These are phyloP conservation scores for Anisodus acutangulus DNA, from an alignment of 257 asterid species.

Conservation along the genomic window DNA sequence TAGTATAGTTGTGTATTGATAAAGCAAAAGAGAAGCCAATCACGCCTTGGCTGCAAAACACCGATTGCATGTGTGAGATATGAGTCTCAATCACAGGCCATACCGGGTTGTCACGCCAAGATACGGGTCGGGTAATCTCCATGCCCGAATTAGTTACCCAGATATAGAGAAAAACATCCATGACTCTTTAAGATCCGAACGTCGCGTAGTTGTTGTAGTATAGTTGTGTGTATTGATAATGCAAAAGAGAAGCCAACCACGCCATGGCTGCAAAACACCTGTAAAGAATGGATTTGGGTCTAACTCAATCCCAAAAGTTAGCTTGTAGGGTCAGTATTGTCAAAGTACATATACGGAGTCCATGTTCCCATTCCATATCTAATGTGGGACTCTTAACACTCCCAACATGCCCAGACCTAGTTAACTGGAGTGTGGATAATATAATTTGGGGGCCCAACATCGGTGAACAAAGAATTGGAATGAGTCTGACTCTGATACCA, in stretches of 20 bases:
- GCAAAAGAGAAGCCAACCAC: slow-evolving; percentile 7
- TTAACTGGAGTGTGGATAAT: too few species aligned
- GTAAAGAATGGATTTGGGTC: too few species aligned
- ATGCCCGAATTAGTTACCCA: neutral
- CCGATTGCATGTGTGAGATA: slow-evolving; percentile 38
- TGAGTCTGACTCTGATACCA: too few species aligned
- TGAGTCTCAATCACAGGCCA: neutral
- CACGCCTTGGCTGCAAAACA: slow-evolving; percentile 48
- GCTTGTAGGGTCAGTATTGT: too few species aligned
- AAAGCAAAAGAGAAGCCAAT: slow-evolving; percentile 29
- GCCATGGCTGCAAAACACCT: neutral
- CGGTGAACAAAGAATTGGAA: too few species aligned
- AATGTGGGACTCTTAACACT: too few species aligned
- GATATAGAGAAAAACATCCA: neutral
- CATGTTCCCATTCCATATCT: too few species aligned
- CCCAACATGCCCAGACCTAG: too few species aligned
- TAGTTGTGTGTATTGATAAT: neutral
- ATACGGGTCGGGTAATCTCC: neutral
- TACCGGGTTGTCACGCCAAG: neutral
- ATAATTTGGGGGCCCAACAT: too few species aligned
- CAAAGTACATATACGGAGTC: too few species aligned
- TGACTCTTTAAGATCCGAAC: neutral
- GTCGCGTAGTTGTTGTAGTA: too few species aligned
- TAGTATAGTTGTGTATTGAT: neutral
- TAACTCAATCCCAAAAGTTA: too few species aligned